Conservation (phyloP, 441 rosid genomes). For the Gossypium trilobum region DNA sequence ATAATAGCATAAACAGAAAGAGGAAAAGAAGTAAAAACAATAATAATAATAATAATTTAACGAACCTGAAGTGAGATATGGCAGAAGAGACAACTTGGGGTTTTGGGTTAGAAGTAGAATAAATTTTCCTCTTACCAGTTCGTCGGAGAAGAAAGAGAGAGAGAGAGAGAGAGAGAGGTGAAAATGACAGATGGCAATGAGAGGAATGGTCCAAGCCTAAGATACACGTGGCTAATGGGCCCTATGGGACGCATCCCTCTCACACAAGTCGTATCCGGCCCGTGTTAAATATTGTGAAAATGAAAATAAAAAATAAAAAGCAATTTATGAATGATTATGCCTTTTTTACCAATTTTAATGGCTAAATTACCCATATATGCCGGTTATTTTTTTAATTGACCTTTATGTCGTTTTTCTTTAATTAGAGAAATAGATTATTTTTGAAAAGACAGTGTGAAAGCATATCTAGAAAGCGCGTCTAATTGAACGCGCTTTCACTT, state of each 20-base stretch:
- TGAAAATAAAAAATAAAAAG: too few species aligned
- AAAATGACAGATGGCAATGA: not conserved
- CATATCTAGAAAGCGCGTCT: rapidly evolving
- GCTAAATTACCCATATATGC: too few species aligned
- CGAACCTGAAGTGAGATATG: conserved; percentile 18
- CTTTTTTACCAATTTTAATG: too few species aligned
- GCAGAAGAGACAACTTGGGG: not conserved
- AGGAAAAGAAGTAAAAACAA: not conserved
- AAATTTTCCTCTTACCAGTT: not conserved
- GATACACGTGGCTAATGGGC: conserved; percentile 19
- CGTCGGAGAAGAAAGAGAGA: not conserved
- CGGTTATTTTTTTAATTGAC: too few species aligned
- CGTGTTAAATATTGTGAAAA: not conserved
- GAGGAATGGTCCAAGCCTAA: not conserved
- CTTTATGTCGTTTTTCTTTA: too few species aligned
- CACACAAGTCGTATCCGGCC: not conserved
- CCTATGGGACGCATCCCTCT: not conserved
- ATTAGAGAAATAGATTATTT: too few species aligned
- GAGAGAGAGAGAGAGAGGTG: not conserved
- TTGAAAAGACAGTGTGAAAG: too few species aligned
- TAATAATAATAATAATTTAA: not conserved
- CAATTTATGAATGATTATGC: too few species aligned
- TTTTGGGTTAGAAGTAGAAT: not conserved
- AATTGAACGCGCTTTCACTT: too few species aligned
- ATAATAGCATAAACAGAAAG: not conserved